Evolutionary conservation across 352 stramenopile species (phyloP).

Genomic region (Globisporangium megalacanthum): DNA sequence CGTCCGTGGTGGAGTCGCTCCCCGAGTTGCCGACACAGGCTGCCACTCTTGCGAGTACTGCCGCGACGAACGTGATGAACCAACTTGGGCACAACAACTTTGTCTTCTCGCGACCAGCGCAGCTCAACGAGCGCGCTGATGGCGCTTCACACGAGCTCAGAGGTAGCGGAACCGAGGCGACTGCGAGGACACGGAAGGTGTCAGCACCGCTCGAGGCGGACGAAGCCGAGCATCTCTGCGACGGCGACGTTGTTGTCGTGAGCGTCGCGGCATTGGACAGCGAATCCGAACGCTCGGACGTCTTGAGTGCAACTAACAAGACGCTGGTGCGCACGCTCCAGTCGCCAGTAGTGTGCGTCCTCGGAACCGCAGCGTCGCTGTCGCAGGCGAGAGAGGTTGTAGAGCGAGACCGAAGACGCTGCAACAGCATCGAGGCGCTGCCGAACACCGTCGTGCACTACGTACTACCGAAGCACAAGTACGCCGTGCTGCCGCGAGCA

Average conservation of each 20-base stretch:
- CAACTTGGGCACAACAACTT: slow-evolving; percentile 65
- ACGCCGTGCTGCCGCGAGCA: slow-evolving; percentile 30
- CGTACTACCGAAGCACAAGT: slow-evolving; percentile 29
- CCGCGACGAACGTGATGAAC: slow-evolving; percentile 27
- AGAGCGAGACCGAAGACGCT: neutral
- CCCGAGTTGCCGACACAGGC: slow-evolving; percentile 1
- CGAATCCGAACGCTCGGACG: neutral
- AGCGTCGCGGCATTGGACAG: slow-evolving; percentile 4
- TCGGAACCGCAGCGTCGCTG: slow-evolving; percentile 10
- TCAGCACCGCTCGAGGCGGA: neutral
- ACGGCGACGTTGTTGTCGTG: slow-evolving; percentile 32
- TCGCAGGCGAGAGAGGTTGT: slow-evolving; percentile 15
- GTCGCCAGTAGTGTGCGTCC: slow-evolving; percentile 28
- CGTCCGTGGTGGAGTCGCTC: neutral
- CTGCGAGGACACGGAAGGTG: neutral
- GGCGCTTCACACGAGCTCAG: neutral
- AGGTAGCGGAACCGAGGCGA: neutral
- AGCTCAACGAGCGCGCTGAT: neutral
- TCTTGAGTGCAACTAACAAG: neutral
- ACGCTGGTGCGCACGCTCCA: slow-evolving; percentile 1
- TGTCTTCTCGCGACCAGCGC: slow-evolving; percentile 47
- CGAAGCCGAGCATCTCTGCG: slow-evolving; percentile 11
- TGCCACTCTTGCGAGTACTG: slow-evolving; percentile 7
- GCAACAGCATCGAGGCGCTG: too few species aligned
- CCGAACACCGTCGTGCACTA: slow-evolving; percentile 15